Base-by-base conservation (phyloP, 768 basidiomycete genomes). In the Hericium coralloides region DNA sequence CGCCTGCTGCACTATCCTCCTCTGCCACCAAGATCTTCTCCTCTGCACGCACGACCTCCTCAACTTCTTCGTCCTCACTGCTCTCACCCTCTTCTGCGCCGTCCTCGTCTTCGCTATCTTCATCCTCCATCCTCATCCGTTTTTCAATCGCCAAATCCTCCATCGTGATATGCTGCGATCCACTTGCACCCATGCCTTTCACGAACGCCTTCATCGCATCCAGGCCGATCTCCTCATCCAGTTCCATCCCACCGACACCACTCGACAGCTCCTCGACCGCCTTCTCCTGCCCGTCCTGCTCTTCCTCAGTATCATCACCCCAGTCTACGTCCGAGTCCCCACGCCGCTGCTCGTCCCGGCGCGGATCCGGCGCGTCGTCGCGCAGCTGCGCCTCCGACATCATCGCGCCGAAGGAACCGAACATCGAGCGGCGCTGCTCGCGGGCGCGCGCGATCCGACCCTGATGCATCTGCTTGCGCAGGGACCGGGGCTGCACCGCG, bases 241-340 rank as follows among this genome's bases (percentile, higher is more conserved):
- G 66, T 2, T 80, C 77, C 87, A 89, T 90, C 20, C 75, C 85
- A 53, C 76, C 78, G 1, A 23, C 14, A 18, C 72, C 74, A 3
- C 68, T 62, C 49, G 69, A 71, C 45, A 71, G 52, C 39, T 65
- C 61, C 31, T 71, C 67, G 56, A 68, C 64, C 7, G 64, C 72
- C 38, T 68, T 73, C 8, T 64, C 74, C 9, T 70, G 74, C 31
- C 31, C 31, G 14, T 72, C 74, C 4, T 67, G 72, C 49, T 59
- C 53, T 23, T 47, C 54, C 15, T 60, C 66, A 17, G 61, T 60
- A n/a, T 59, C 60, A n/a, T 76, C 78, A 1, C 82, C 84, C 82
- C 83, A 87, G 45, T 87, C 81, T 12, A 89, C 58, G 64, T 89
- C 89, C 26, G 83, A 85, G 65, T 86, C 86, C 0, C 76, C 84